Evolutionary conservation across 2,329 filamentous ascomycete species (phyloP).

Genomic region (Apiospora malaysiana): DNA sequence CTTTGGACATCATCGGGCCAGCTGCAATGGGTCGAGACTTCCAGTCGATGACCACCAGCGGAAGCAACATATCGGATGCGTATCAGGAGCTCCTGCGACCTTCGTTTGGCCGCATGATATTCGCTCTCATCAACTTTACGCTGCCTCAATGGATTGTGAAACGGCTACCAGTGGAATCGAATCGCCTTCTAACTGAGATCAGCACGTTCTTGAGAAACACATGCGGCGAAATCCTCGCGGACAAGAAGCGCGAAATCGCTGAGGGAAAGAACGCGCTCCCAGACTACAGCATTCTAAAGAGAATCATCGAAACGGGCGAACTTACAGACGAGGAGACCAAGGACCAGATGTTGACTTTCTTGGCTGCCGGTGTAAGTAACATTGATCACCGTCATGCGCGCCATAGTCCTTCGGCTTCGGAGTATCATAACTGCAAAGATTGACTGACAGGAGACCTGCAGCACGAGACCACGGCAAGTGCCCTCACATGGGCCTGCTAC

Average conservation of each 20-base stretch:
- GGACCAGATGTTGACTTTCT: conserved; percentile 49
- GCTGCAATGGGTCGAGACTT: conserved; percentile 77
- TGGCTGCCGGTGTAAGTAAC: conserved; percentile 42
- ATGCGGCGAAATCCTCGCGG: conserved; percentile 61
- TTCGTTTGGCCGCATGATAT: conserved; percentile 63
- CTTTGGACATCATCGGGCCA: conserved; percentile 77
- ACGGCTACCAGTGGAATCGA: conserved; percentile 72
- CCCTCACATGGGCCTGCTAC: conserved; percentile 49
- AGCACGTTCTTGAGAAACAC: neutral
- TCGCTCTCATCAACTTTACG: conserved; percentile 24
- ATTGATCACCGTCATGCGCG: neutral
- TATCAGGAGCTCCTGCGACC: conserved; percentile 26
- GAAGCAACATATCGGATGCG: conserved; percentile 58
- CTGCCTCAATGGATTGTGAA: conserved; percentile 67
- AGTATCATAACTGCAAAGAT: too few relatives aligned
- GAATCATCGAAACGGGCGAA: conserved; percentile 41
- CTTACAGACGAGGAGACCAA: conserved; percentile 47
- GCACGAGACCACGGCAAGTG: conserved; percentile 50
- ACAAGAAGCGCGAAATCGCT: conserved; percentile 66
- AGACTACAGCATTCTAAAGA: conserved; percentile 42
- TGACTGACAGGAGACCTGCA: neutral
- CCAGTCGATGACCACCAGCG: conserved; percentile 64
- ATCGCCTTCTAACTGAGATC: conserved; percentile 61
- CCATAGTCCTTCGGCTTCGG: too few relatives aligned
- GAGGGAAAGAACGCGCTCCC: conserved; percentile 48